Evolutionary conservation across 2,329 filamentous ascomycete species (phyloP).

Genomic region (Sarocladium strictum): DNA sequence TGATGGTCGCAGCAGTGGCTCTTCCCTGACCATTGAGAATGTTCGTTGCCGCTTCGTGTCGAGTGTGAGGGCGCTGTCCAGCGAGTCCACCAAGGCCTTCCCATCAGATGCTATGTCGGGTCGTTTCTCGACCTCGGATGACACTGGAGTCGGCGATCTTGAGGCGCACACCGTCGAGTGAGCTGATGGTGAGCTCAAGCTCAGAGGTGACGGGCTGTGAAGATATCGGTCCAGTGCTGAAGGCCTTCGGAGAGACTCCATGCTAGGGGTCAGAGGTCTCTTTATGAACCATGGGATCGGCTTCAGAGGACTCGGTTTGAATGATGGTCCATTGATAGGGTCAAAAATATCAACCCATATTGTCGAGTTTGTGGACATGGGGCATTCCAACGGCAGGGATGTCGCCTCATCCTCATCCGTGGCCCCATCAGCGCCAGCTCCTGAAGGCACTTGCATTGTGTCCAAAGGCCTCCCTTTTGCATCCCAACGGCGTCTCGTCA

Average conservation of each 20-base stretch:
- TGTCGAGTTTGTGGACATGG: conserved; percentile 22
- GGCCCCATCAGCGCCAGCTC: background rate
- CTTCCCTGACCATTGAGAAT: conserved; percentile 27
- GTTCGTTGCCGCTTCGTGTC: conserved; percentile 10
- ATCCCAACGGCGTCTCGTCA: conserved; percentile 39
- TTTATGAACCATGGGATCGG: conserved; percentile 45
- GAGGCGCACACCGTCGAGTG: background rate
- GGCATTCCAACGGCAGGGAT: conserved; percentile 14
- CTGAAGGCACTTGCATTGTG: background rate
- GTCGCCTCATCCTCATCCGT: conserved; percentile 4
- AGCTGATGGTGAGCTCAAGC: background rate
- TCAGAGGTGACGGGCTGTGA: conserved; percentile 3
- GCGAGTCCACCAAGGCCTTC: background rate
- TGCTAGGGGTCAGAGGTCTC: conserved; percentile 15
- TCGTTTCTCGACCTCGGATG: background rate
- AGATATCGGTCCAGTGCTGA: conserved; percentile 13
- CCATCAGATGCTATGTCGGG: background rate
- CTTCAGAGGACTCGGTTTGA: conserved; percentile 43
- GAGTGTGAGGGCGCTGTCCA: background rate
- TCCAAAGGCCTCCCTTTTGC: conserved; percentile 16
- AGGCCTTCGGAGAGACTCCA: conserved; percentile 10
- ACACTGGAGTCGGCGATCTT: background rate
- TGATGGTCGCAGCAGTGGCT: conserved; percentile 34
- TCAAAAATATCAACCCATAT: conserved; percentile 47
- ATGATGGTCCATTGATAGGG: conserved; percentile 39